A percentile compares a stretch with the other conserved stretches of the same genome.
phyloP scores from a whole-genome alignment of 1,284 basidiomycete genomes.

The Neolentinus lepideus region DNA sequence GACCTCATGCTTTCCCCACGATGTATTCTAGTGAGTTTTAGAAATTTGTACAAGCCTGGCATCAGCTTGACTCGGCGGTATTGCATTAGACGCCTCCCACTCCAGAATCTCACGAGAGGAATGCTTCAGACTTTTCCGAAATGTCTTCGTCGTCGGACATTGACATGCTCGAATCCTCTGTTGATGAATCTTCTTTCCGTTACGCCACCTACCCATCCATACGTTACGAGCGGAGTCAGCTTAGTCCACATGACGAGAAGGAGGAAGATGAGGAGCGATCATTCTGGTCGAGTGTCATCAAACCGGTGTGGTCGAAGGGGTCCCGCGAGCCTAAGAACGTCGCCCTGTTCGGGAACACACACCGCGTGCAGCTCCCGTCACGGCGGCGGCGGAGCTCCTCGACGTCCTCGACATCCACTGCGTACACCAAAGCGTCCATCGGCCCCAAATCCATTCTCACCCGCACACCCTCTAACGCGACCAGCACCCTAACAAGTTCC shows the following conservation, averaged over 20 bases:
- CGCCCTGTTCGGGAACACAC: slow-evolving; percentile 17
- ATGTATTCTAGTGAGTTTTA: slow-evolving; percentile 8
- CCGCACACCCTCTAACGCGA: slow-evolving; percentile 24
- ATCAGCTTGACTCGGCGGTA: slow-evolving; percentile 3
- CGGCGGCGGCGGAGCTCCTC: slow-evolving; percentile 11
- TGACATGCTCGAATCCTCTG: slow-evolving; percentile 18
- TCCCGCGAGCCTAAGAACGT: slow-evolving; percentile 10
- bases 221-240: slow-evolving; percentile 6
- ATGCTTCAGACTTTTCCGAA: slow-evolving; percentile 18
- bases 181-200: slow-evolving; percentile 19
- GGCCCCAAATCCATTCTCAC: slow-evolving; percentile 22
- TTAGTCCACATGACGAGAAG: slow-evolving; percentile 7
- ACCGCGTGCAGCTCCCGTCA: slow-evolving; percentile 12
- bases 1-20: slow-evolving; percentile 5
- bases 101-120: slow-evolving; percentile 17
- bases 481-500: slow-evolving; percentile 19
- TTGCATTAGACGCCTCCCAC: slow-evolving; percentile 15
- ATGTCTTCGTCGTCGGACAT: slow-evolving; percentile 19
- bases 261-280: slow-evolving; percentile 14
- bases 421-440: neutral
- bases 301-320: slow-evolving; percentile 15
- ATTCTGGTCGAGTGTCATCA: slow-evolving; percentile 20
- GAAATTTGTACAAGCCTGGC: neutral
- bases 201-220: slow-evolving; percentile 4
- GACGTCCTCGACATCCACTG: slow-evolving; percentile 15